These are phyloP conservation scores for Guyanaporus albipodus DNA, from an alignment of 768 basidiomycete genomes.

Conservation along the genomic window DNA sequence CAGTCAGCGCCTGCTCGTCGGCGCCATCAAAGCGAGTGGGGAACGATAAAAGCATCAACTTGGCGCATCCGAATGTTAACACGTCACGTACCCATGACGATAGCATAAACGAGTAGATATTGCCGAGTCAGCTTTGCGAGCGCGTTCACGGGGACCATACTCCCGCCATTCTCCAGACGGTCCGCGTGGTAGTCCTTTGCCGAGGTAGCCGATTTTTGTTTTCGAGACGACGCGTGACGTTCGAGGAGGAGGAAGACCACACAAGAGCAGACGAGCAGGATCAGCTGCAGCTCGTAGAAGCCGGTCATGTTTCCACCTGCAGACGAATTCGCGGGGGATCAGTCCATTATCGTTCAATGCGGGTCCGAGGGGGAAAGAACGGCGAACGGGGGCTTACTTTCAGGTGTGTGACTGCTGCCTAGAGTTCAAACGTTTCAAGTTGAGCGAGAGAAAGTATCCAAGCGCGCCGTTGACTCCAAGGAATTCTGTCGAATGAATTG, in stretches of 20 bases:
- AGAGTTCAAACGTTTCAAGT: background rate
- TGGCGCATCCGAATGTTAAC: background rate
- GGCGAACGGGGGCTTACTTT: constrained; percentile 7
- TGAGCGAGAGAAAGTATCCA: background rate
- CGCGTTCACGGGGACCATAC: constrained; percentile 17
- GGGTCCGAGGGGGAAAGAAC: background rate
- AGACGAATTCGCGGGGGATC: background rate
- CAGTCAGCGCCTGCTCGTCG: constrained; percentile 59
- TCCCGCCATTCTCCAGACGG: constrained; percentile 32
- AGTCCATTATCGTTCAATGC: background rate
- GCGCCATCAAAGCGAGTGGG: background rate
- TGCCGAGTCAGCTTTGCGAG: constrained; percentile 39
- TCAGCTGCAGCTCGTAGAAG: constrained; percentile 42
- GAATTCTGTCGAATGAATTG: background rate
- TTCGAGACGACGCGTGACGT: constrained; percentile 27
- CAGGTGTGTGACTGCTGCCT: background rate
- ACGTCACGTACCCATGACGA: constrained; percentile 63
- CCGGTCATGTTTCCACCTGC: constrained; percentile 18
- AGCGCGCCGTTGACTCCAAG: background rate
- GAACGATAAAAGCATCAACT: background rate
- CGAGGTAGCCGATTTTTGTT: constrained; percentile 11
- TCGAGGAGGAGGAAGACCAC: constrained; percentile 35
- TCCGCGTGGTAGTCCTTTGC: constrained; percentile 27
- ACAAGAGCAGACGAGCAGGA: constrained; percentile 34
- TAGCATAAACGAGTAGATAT: constrained; percentile 64